Evolutionary conservation across 805 yeast genomes (phyloP), one percentile per base, ranked within the genome.

Genomic region (Tetrapisispora arboricola): DNA sequence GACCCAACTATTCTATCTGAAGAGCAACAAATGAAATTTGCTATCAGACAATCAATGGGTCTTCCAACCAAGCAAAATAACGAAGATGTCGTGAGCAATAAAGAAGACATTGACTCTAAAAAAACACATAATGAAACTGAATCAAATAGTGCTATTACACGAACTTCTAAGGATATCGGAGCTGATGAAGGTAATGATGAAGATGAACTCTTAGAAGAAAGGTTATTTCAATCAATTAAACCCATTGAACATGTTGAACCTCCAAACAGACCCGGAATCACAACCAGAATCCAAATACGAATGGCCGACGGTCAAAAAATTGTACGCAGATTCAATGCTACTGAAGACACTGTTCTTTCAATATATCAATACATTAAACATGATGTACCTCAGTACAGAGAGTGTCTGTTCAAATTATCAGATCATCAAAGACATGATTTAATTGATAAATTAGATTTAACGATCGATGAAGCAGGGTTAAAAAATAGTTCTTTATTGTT

Each of bases 261-360:
- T 1, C 59, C 72, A 1, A 56, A 66, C 3, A 56, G 62, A 6
- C 78, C 72, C 10, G 72, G 75, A 0, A 61, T 68, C 7, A 68
- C 78, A 0, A 84, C 96, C 0, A 69, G 96, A 51, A 73, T 92
- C 20, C 97, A 92, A 61, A 72, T 92, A n/a, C 70, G 96, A 44
- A 73, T 84, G 22, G 92, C 88, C 15, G 85, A 80, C 52, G 96
- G 97, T n/a, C 72, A 78, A 36, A 70, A 96, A 43, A 64, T 80
- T 11, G 80, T 90, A 10, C 80, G 85, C 44, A 73, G 84, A 43
- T 83, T 90, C 50, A 61, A 63, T 8, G 46, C 49, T 3, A 53
- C 72, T 10, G 58, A 64, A 3, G 94, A 84, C 48, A 65, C 70
- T 3, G 85, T 92, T 0, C 44, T 66, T 3, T 60, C 57, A 1